These are phyloP conservation scores for Fusarium sororula DNA, from an alignment of 2,329 filamentous ascomycete species.

Conservation along the genomic window DNA sequence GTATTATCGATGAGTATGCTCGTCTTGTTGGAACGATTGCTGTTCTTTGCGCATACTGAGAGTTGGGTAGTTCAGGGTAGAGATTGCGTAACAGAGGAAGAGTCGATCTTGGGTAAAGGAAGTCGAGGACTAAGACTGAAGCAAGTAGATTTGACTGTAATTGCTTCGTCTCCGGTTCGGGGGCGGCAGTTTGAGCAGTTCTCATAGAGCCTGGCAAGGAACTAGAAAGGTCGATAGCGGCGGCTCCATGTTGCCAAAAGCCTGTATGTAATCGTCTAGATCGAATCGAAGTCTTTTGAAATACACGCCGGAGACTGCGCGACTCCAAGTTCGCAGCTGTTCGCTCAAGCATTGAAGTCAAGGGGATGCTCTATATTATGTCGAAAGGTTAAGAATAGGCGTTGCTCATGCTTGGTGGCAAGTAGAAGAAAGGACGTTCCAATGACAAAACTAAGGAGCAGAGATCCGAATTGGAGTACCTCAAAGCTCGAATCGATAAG, in stretches of 20 bases:
- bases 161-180: constrained; percentile 39
- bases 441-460: background rate
- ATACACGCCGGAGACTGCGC: constrained; percentile 62
- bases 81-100: constrained; percentile 54
- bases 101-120: constrained; percentile 61
- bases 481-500: background rate
- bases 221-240: constrained; percentile 57
- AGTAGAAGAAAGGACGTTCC: background rate
- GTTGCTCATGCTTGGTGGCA: constrained; percentile 40
- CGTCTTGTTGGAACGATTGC: constrained; percentile 34
- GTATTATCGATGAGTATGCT: constrained; percentile 41
- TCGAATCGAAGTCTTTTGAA: constrained; percentile 53
- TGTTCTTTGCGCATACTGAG: constrained; percentile 30
- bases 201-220: constrained; percentile 52
- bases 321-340: constrained; percentile 65
- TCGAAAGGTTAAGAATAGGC: constrained; percentile 6
- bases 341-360: constrained; percentile 64
- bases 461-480: constrained; percentile 14
- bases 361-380: constrained; percentile 22
- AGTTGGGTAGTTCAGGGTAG: constrained; percentile 42
- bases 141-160: constrained; percentile 49
- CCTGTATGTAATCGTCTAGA: constrained; percentile 57
- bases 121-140: constrained; percentile 64
- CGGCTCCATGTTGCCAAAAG: constrained; percentile 65
- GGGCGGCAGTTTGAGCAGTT: constrained; percentile 29